A percentile compares a stretch with the other conserved stretches of the same genome.
Conservation (phyloP, 164 flowering plant genomes). For the Tetrastigma voinierianum region DNA sequence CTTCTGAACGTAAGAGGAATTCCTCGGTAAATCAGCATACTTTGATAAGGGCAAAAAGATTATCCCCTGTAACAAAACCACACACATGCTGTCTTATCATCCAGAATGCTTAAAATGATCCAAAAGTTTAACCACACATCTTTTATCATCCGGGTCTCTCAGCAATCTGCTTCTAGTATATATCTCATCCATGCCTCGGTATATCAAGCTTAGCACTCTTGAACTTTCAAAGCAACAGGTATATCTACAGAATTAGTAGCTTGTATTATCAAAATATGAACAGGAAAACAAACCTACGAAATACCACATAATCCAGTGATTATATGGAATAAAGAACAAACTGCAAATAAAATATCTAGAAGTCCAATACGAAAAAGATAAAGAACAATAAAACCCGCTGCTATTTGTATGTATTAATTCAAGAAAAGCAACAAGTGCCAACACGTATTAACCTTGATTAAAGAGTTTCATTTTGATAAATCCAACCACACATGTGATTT, state of each 20-base stretch:
- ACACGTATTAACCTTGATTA: too few species aligned
- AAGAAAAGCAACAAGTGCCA: too few species aligned
- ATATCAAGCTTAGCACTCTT: slow-evolving; percentile 40
- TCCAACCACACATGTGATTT: too few species aligned
- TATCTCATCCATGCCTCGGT: slow-evolving; percentile 42
- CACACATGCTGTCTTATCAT: slow-evolving; percentile 94
- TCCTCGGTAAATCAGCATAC: slow-evolving; percentile 74
- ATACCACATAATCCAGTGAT: too few species aligned
- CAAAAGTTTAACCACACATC: slow-evolving; percentile 80
- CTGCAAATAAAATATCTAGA: too few species aligned
- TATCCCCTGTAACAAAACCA: slow-evolving; percentile 94
- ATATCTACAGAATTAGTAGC: slow-evolving; percentile 29
- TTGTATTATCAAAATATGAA: slow-evolving; percentile 5
- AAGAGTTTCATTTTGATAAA: too few species aligned
- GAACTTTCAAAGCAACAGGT: slow-evolving; percentile 38
- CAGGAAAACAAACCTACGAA: neutral
- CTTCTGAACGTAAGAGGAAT: slow-evolving; percentile 69
- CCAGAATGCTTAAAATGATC: slow-evolving; percentile 94
- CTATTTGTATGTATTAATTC: too few species aligned
- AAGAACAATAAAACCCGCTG: too few species aligned
- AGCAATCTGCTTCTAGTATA: slow-evolving; percentile 75
- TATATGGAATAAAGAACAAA: too few species aligned
- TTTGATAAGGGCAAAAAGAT: slow-evolving; percentile 82
- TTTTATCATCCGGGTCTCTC: slow-evolving; percentile 76
- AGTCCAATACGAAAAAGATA: too few species aligned